Evolutionary conservation across 1,284 basidiomycete genomes (phyloP).

Genomic region (Entoloma clypeatum): DNA sequence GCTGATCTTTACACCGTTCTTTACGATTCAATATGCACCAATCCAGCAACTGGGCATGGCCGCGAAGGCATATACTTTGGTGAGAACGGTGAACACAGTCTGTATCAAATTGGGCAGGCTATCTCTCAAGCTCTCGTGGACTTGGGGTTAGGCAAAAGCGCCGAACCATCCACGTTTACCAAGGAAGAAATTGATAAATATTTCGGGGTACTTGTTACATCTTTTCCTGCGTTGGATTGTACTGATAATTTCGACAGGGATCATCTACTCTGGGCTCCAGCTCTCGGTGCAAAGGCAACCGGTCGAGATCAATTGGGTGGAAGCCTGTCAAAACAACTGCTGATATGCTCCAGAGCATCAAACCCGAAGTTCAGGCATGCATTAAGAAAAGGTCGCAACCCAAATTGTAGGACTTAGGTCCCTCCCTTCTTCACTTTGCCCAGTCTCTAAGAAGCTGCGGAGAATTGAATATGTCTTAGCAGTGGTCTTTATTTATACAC

Average conservation of each 20-base stretch:
- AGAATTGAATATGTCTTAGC: no score
- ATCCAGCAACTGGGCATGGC: conserved; percentile 36
- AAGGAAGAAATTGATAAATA: conserved; percentile 35
- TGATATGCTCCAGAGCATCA: conserved; percentile 46
- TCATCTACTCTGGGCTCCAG: conserved; percentile 47
- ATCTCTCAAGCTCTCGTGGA: conserved; percentile 28
- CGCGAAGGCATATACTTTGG: conserved; percentile 49
- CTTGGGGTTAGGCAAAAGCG: conserved; percentile 23
- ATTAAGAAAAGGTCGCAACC: no score
- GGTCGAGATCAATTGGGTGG: conserved; percentile 57
- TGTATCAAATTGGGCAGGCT: conserved; percentile 28
- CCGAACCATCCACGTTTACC: conserved; percentile 36
- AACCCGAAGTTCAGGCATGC: conserved; percentile 39
- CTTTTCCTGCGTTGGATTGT: conserved; percentile 2
- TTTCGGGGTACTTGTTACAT: conserved; percentile 25
- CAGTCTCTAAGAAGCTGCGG: no score
- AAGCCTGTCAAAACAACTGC: conserved; percentile 41
- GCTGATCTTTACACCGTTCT: conserved; percentile 34
- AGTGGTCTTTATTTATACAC: no score
- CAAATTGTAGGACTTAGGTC: no score
- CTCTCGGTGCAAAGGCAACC: conserved; percentile 46
- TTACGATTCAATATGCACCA: conserved; percentile 36
- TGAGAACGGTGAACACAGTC: conserved; percentile 43
- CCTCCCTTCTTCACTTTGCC: no score
- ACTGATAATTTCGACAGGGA: conserved; percentile 22